Conservation (phyloP, 1,139 yeast genomes). For the Scheffersomyces titani region DNA sequence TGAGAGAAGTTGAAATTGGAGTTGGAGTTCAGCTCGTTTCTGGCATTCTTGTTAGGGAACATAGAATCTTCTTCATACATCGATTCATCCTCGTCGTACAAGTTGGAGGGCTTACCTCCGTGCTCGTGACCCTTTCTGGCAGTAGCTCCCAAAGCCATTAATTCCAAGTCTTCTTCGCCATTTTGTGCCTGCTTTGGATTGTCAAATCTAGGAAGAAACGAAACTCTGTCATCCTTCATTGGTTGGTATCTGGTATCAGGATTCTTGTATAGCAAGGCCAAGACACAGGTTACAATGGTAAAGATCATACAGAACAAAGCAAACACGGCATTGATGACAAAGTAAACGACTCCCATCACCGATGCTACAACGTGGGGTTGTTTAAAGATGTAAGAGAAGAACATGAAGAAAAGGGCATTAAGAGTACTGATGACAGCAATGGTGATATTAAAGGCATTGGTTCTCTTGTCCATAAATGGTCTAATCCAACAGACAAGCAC, state of each 20-base stretch:
- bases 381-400: constrained; percentile 81
- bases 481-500: constrained; percentile 64
- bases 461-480: constrained; percentile 94
- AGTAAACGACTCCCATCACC: constrained; percentile 90
- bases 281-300: constrained; percentile 82
- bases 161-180: constrained; percentile 56
- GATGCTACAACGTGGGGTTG: constrained; percentile 89
- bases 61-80: constrained; percentile 34
- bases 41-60: constrained; percentile 7
- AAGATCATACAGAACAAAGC: constrained; percentile 80
- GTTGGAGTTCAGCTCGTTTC: constrained; percentile 7
- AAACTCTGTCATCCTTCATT: constrained; percentile 93
- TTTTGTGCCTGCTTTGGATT: constrained; percentile 49
- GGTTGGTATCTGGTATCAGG: constrained; percentile 97
- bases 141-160: constrained; percentile 85
- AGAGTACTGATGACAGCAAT: constrained; percentile 77
- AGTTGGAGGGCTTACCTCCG: constrained; percentile 24
- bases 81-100: constrained; percentile 34
- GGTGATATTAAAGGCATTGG: constrained; percentile 87
- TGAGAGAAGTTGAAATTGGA: constrained; percentile 7
- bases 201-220: constrained; percentile 70
- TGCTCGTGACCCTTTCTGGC: constrained; percentile 80
- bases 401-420: constrained; percentile 83
- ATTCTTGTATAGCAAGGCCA: constrained; percentile 83
- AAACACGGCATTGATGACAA: constrained; percentile 84